Base-by-base conservation (phyloP, 352 stramenopile species). In the Blastocystis sp. region DNA sequence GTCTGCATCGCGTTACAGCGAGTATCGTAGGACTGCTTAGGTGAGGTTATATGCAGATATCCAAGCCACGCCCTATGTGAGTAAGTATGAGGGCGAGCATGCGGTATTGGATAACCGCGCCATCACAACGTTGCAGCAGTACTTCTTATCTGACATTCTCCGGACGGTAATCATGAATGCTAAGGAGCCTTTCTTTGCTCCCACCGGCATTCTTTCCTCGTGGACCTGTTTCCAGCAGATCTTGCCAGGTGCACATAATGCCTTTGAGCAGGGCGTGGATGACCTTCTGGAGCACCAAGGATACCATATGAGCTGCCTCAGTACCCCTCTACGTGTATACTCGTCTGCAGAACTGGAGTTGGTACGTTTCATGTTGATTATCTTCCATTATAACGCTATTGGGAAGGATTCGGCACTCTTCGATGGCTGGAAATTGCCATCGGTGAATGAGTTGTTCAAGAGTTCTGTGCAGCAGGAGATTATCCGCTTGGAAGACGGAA, bases 21-120 rank as follows among this genome's bases (percentile, higher is more conserved):
- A 56, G 56, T 77, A 39, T 55, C 18, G 39, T 77, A 11, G 11
- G 50, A n/a, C 20, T 59, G 11, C 1, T 59, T 1, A 59, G 50
- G 1, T 13, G 11, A n/a, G 13, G 13, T 59, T n/a, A 59, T 59
- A 1, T n/a, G 2, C 3, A 59, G 66, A 53, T 6, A 77, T 66
- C n/a, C 53, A 66, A 37, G 64, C 26, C 53, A 84, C 73, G 1
- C 73, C 73, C 15, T 68, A 84, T 23, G 47, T 84, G 47, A 37
- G 26, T 63, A 56, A 61, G 26, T 54, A 34, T 11, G 73, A 84
- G 34, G 18, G 41, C 34, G 41, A 20, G 7, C 73, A 45, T n/a
- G 73, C 47, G 11, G 53, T 84, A 4, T 34, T 84, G 54, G 73
- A 84, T 20, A 63, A n/a, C 20, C 73, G 34, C 56, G n/a, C 50